phyloP scores from a whole-genome alignment of 2,329 filamentous ascomycete species.

The Dactylonectria estremocensis region DNA sequence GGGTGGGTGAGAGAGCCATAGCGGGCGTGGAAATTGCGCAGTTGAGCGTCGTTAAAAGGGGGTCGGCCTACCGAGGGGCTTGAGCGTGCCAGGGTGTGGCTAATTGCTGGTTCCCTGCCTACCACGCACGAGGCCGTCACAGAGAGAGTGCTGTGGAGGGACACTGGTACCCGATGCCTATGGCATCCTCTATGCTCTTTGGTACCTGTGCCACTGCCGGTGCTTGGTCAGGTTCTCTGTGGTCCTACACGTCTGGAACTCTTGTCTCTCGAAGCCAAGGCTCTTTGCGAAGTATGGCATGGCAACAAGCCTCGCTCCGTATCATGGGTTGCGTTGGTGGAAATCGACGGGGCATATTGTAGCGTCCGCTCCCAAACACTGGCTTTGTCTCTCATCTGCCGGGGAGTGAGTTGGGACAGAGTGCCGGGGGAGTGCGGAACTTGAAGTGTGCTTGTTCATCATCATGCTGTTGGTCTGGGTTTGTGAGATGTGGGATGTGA shows the following conservation, averaged over 20 bases:
- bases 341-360: constrained; percentile 37
- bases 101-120: constrained; percentile 38
- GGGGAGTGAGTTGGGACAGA: constrained; percentile 32
- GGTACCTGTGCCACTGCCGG: background rate
- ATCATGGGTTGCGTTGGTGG: constrained; percentile 35
- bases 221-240: background rate
- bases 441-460: constrained; percentile 11
- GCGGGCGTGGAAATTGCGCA: constrained; percentile 46
- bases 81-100: constrained; percentile 45
- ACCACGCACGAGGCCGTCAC: constrained; percentile 27
- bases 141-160: constrained; percentile 33
- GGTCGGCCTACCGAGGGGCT: constrained; percentile 14
- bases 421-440: constrained; percentile 15
- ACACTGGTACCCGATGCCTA: constrained; percentile 1
- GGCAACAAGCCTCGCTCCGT: constrained; percentile 30
- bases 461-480: constrained; percentile 12
- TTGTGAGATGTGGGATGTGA: constrained; percentile 30
- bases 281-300: constrained; percentile 6
- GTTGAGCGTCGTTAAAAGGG: constrained; percentile 31
- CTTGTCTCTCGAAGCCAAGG: constrained; percentile 31
- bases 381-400: constrained; percentile 46
- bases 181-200: background rate
- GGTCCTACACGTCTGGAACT: background rate
- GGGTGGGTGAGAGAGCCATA: constrained; percentile 23
- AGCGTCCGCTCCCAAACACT: constrained; percentile 46